Evolutionary conservation across 768 basidiomycete species (phyloP), one percentile per base, ranked within the genome.

Genomic region (Russula ochroleuca): DNA sequence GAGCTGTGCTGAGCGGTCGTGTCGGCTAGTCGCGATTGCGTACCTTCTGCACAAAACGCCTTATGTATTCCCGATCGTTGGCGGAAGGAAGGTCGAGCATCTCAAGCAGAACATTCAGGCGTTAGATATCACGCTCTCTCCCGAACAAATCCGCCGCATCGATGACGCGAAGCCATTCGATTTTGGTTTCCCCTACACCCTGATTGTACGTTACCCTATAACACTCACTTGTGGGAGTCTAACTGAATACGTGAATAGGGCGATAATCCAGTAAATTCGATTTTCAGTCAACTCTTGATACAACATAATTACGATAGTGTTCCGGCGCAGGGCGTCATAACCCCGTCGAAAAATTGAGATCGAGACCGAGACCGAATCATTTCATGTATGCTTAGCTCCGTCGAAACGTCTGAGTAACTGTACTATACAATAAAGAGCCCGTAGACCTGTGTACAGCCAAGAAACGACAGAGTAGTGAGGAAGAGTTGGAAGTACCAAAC

Each of bases 21-120:
- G 6, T 35, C 38, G 38, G 54, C 28, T n/a, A 80, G 80, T 83
- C 4, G 81, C 81, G 10, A 79, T 85, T 62, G 81, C 81, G 15
- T 84, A 83, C 62, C 72, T 84, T 13, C 72, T 85, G 72, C 80
- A 83, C 50, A 85, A 84, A 70, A 75, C 79, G 6, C 78, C 80
- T 0, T 82, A 76, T 56, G 80, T 82, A 0, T 83, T 83, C 72
- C 81, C 81, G 0, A 74, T 83, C 61, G 70, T 83, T 33, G 81
- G 82, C 3, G 79, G 81, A 0, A 75, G 81, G 56, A 85, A 83
- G 67, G 71, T 82, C 49, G 81, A 82, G 69, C 80, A 85, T 38
- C 70, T 85, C 28, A 54, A 73, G 48, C 76, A 77, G 49, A 85
- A 84, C 68, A 59, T 84, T 21, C 77, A 83, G 67, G 81, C 82